Conservation (phyloP, 805 yeast genomes). For the Yarrowia bubula region DNA sequence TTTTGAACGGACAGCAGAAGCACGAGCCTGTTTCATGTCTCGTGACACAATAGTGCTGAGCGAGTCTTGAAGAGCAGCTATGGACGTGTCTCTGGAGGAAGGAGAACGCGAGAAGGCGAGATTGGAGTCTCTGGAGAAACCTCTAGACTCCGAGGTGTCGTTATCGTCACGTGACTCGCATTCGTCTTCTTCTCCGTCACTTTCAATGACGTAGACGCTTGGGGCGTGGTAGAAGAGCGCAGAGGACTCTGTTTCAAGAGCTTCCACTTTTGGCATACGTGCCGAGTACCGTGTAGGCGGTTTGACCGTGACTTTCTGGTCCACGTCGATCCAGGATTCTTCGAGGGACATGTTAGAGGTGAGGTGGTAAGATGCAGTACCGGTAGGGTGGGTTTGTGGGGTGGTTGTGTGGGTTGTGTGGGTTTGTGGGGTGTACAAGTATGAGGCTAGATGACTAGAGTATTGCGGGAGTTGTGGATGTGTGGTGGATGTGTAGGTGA, state of each 20-base stretch:
- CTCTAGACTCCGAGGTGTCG: background rate
- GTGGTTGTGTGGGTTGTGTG: background rate
- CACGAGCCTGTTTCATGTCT: conserved; percentile 16
- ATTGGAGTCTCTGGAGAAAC: background rate
- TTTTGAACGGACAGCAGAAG: background rate
- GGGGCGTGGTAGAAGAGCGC: conserved; percentile 22
- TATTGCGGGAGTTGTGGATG: background rate
- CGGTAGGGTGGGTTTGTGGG: background rate
- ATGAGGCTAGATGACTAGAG: no score
- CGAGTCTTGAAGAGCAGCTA: conserved; percentile 16
- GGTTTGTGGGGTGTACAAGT: background rate
- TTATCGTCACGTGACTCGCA: conserved; percentile 12
- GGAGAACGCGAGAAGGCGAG: background rate
- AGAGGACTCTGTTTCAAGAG: conserved; percentile 4
- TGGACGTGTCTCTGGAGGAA: conserved; percentile 8
- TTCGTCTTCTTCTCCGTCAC: conserved; percentile 15
- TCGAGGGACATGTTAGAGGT: background rate
- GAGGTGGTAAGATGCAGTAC: background rate
- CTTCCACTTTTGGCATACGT: conserved; percentile 6
- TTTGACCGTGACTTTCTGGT: conserved; percentile 16
- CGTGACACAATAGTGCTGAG: conserved; percentile 9
- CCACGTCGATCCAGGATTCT: conserved; percentile 24
- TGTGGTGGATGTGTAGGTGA: background rate
- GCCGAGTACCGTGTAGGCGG: background rate
- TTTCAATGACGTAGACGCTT: conserved; percentile 12